These are phyloP conservation scores for Thelonectria blattea DNA, from an alignment of 2,329 filamentous ascomycete species.

Conservation along the genomic window DNA sequence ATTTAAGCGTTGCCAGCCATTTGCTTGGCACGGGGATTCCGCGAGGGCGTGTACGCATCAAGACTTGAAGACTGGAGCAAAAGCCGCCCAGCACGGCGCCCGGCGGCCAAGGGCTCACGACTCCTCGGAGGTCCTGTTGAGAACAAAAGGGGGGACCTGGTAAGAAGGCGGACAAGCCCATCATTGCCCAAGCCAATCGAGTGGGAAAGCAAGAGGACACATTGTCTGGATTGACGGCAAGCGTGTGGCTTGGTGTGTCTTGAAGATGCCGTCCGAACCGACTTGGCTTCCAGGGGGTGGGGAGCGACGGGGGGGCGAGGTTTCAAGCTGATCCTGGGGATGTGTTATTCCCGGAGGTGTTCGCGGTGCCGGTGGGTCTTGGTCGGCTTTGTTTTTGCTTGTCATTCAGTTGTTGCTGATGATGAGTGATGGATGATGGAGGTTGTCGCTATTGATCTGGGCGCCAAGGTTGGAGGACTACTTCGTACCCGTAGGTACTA, in stretches of 20 bases:
- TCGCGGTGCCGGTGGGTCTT: slow-evolving; percentile 35
- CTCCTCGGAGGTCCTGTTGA: no score
- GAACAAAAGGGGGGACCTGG: background rate
- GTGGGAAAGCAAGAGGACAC: slow-evolving; percentile 27
- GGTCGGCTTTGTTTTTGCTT: slow-evolving; percentile 17
- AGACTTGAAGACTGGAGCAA: background rate
- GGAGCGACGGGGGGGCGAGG: slow-evolving; percentile 12
- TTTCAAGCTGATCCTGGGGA: slow-evolving; percentile 35
- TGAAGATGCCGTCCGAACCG: slow-evolving; percentile 48
- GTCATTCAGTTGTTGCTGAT: no score
- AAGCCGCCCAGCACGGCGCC: background rate
- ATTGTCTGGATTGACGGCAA: slow-evolving; percentile 28
- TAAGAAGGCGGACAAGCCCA: background rate
- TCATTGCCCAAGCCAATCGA: slow-evolving; percentile 18
- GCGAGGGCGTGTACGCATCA: slow-evolving; percentile 31
- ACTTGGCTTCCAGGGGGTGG: slow-evolving; percentile 43
- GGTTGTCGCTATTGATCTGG: slow-evolving; percentile 2
- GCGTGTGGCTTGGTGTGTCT: slow-evolving; percentile 41
- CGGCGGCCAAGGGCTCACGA: background rate
- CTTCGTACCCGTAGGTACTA: no score
- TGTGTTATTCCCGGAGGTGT: slow-evolving; percentile 38
- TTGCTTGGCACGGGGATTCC: slow-evolving; percentile 47
- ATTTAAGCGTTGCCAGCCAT: slow-evolving; percentile 57
- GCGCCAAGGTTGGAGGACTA: slow-evolving; percentile 24
- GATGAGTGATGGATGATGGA: slow-evolving; percentile 4